Base-by-base conservation (phyloP, 176 grass and related monocot genomes). In the Ensete glaucum region DNA sequence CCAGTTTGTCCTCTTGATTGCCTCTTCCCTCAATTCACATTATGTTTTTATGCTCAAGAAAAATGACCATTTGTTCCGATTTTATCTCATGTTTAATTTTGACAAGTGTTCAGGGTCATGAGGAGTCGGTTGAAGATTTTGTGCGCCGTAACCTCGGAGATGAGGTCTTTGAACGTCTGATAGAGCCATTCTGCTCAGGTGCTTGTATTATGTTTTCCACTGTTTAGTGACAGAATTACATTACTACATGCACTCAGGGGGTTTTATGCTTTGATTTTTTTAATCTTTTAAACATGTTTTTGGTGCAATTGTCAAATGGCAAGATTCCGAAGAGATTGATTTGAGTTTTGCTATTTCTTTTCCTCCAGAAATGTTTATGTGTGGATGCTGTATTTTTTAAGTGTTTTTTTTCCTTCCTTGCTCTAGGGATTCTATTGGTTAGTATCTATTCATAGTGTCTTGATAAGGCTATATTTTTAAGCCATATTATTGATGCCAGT, bases 121-220 rank as follows among this genome's bases (percentile, higher is more conserved):
- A 99, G 85, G 91, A 94, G 83, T 94, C 88, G 10, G 86, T 99
- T 73, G 95, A 99, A 82, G 90, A 94, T 24, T 99, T 91, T 12
- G 91, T 99, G 72, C 86, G 95, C 50, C 90, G 95, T 73, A 99
- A 99, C 81, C 95, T 99, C 8, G 95, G 95, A 2, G 79, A 84
- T 6, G 88, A 99, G 84, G 91, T 94, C 54, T 99, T 99, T 73
- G 95, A 94, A 76, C 88, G 91, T 76, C 82, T 99, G 34, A 99
- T 99, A 5, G 95, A 99, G 23, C 91, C 95, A 62, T 99, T 99
- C 71, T 99, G 86, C 76, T 99, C 91, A 83, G 95, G 90, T 97
- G 1, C 53, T 2, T 54, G n/a, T 52, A 17, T 14, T 64, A 12
- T 27, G 19, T 62, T 79, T 68, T 67, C 9, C 19, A 27, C 11